Base-by-base conservation (phyloP, 768 basidiomycete genomes). In the Neoboletus brunneissimus region DNA sequence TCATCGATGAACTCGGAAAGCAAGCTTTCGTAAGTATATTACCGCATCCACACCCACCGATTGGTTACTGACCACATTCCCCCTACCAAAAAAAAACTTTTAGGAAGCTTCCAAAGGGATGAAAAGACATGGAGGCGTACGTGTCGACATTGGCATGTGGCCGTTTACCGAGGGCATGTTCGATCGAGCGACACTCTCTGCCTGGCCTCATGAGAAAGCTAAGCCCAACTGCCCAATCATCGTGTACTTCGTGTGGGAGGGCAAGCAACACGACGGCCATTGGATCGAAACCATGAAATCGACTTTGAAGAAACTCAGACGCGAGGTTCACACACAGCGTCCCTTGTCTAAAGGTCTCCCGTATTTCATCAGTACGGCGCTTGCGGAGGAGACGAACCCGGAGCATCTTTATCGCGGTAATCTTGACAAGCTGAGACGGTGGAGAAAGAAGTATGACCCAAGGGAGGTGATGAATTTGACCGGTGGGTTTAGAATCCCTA, bases 401-500 rank as follows among this genome's bases (percentile, higher is more conserved):
- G 3, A 38, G 16, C 48, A 56, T 20, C 40, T 65, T 22, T 65
- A 63, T 8, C 29, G 55, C 9, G 51, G 10, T 0, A 13, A 65
- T 51, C 47, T 62, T 1, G 16, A 44, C 7, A 5, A 7, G 23
- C 23, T 65, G 49, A 48, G 16, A 12, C 10, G 1, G 38, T 8
- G 53, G 29, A 58, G 52, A 16, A 22, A 31, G 44, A 31, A 22
- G 50, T 56, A 53, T 23, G 64, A 65, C 40, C 64, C 64, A 8
- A n/a, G 40, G 0, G 5, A 22, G 0, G 48, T 64, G 29, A 65
- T 65, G 64, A 6, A 52, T 32, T 35, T 53, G 29, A 37, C 59
- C 4, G 51, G 59, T 16, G 63, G 63, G 10, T 64, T 65, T 31
- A 64, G 35, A 40, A 64, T 64, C 31, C 62, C 59, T 52, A 46